phyloP scores from a whole-genome alignment of 2,329 filamentous ascomycete species.

The Talaromyces sp. region DNA sequence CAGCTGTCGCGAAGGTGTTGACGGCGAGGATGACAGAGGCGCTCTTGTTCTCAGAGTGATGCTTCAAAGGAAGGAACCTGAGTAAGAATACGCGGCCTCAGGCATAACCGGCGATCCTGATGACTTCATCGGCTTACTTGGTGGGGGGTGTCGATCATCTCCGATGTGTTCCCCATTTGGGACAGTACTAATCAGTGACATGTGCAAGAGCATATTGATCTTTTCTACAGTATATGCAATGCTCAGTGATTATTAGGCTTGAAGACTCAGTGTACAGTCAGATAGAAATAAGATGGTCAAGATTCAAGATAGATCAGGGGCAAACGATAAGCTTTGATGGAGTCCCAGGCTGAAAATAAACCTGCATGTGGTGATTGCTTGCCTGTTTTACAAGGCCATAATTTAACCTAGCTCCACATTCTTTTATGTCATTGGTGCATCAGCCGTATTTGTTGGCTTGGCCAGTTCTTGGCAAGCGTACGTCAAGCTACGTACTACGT shows the following conservation, averaged over 20 bases:
- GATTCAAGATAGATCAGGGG: neutral
- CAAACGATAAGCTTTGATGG: neutral
- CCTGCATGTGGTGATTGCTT: neutral
- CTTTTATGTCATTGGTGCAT: neutral
- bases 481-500: neutral
- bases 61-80: neutral
- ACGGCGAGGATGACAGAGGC: neutral
- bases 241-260: no score
- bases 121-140: conserved; percentile 6
- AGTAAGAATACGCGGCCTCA: neutral
- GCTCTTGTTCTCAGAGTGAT: neutral
- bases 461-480: neutral
- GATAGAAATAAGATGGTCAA: no score
- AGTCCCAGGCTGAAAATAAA: neutral
- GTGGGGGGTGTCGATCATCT: conserved; percentile 1
- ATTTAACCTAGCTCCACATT: no score
- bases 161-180: neutral
- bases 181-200: neutral
- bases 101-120: neutral
- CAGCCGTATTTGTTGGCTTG: neutral
- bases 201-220: neutral
- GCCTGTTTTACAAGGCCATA: neutral
- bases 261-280: no score
- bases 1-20: neutral
- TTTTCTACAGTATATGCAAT: neutral